Evolutionary conservation across 495 filamentous ascomycete genomes (phyloP), one percentile per base, ranked within the genome.

Genomic region (Hypoxylon subgilvum): DNA sequence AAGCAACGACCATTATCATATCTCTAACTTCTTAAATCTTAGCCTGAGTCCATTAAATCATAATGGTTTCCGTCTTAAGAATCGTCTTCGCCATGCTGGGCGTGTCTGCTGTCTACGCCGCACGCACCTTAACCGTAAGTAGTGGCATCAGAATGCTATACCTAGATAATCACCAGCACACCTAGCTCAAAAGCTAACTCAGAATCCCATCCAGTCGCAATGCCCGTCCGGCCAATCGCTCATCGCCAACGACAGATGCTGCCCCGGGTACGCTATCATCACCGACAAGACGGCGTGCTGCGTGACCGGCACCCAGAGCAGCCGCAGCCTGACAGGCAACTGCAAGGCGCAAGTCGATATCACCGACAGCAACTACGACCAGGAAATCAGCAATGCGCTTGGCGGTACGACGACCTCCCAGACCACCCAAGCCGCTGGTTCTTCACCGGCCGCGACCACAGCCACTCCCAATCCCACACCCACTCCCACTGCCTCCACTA

Each of bases 191-290:
- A 0, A 22, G 12, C 40, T 52, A 31, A 44, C 41, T 34, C 10
- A 25, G n/a, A 13, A 6, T 8, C 17, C 12, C 2, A 2, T 6
- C 14, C 10, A 52, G 56, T 22, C 19, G 17, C 5, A 21, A 6
- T 51, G 54, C 23, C 39, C 38, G 7, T 38, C 30, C 4, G 40
- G 31, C 2, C 45, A 58, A 12, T 10, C 21, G 17, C 46, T 58
- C 7, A 51, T 51, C 25, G n/a, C 21, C 5, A 51, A 58, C 18
- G 42, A 32, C 31, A 58, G 45, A 21, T 58, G 54, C 46, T 58
- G 54, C 31, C 54, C 45, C 6, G 46, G 54, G 1, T 45, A 51
- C 19, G 13, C 54, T 12, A 58, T 51, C 16, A 7, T 45, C 28
- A 18, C 7, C 10, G 38, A 49, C 12, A 31, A 27, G 6, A 36